These are phyloP conservation scores for Ganoderma lingzhi DNA, from an alignment of 1,284 basidiomycete species.

Conservation along the genomic window DNA sequence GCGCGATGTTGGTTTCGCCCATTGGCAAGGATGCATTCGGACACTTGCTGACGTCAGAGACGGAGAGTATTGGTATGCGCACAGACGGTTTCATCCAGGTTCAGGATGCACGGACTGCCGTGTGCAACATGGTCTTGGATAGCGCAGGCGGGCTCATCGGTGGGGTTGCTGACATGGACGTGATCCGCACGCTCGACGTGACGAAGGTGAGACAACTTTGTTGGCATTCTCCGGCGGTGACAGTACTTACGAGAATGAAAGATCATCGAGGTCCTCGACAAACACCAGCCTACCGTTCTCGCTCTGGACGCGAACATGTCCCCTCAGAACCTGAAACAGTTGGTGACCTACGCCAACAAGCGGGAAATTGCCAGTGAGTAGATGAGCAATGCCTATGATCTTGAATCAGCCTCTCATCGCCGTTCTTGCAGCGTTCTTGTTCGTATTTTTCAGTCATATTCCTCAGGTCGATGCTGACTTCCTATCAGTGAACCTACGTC, in stretches of 20 bases:
- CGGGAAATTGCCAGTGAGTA: slow-evolving; percentile 61
- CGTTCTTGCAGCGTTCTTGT: slow-evolving; percentile 28
- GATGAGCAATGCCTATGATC: not conserved
- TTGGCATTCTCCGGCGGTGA: not conserved
- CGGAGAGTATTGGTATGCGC: slow-evolving; percentile 73
- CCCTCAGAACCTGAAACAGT: slow-evolving; percentile 54
- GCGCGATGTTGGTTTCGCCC: slow-evolving; percentile 66
- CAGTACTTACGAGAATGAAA: slow-evolving; percentile 30
- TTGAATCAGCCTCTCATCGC: not conserved
- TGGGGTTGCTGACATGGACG: slow-evolving; percentile 93
- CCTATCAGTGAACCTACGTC: slow-evolving; percentile 86
- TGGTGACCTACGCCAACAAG: slow-evolving; percentile 60
- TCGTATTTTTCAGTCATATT: slow-evolving; percentile 9
- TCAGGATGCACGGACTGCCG: slow-evolving; percentile 64
- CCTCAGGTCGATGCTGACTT: not conserved
- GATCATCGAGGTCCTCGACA: slow-evolving; percentile 53
- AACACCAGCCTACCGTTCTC: slow-evolving; percentile 65
- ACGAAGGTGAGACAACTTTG: slow-evolving; percentile 51
- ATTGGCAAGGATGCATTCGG: slow-evolving; percentile 79
- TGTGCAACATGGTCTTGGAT: slow-evolving; percentile 89
- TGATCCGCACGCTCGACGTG: slow-evolving; percentile 61
- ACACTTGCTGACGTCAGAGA: slow-evolving; percentile 65
- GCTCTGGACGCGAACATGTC: slow-evolving; percentile 88
- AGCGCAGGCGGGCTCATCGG: slow-evolving; percentile 74
- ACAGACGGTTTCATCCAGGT: slow-evolving; percentile 76